phyloP scores from a whole-genome alignment of 2,329 filamentous ascomycete genomes.

The Trichoderma koningii region DNA sequence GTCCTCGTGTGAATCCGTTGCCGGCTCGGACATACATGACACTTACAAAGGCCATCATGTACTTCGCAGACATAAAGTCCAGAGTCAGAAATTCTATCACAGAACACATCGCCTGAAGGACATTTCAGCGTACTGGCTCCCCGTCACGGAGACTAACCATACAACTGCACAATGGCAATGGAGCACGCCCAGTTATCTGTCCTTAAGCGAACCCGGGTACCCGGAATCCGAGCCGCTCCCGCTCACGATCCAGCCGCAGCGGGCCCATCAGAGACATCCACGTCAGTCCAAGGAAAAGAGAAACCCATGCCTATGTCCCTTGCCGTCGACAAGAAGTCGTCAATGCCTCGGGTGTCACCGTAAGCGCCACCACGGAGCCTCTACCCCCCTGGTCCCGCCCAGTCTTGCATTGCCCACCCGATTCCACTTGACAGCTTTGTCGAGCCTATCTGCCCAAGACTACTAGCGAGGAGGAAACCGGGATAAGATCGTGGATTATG shows the following conservation, averaged over 20 bases:
- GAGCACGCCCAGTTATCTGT: neutral
- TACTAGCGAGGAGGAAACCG: neutral
- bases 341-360: neutral
- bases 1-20: neutral
- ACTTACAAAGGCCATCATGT: neutral
- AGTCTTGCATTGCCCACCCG: slow-evolving; percentile 12
- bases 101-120: too few relatives aligned
- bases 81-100: too few relatives aligned
- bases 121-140: too few relatives aligned
- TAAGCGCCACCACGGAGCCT: neutral
- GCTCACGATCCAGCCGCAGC: neutral
- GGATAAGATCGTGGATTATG: neutral
- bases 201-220: slow-evolving; percentile 13
- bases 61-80: too few relatives aligned
- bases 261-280: neutral
- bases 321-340: neutral
- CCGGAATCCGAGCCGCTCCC: slow-evolving; percentile 8
- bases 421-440: neutral
- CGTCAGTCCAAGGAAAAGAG: neutral
- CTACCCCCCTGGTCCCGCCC: neutral
- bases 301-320: neutral
- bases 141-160: neutral
- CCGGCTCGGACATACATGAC: neutral
- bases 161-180: neutral
- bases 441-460: neutral